Conservation (phyloP, 2,329 filamentous ascomycete genomes). For the Hypoxylon sp. region DNA sequence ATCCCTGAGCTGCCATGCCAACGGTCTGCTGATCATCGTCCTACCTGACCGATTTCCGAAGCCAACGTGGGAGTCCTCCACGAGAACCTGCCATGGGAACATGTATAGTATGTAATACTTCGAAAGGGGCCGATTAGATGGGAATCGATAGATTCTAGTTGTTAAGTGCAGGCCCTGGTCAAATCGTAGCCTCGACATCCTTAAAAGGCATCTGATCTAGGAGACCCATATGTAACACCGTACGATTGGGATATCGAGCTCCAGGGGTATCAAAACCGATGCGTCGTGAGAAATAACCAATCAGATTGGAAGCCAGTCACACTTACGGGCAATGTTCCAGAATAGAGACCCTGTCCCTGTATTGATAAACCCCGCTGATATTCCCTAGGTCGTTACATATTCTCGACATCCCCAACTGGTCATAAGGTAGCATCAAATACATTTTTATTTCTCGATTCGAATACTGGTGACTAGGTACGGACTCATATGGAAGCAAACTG, state of each 20-base stretch:
- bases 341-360: slow-evolving; percentile 30
- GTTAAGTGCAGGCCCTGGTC: slow-evolving; percentile 14
- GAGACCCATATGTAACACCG: slow-evolving; percentile 22
- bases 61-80: neutral
- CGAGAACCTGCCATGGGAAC: neutral
- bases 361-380: slow-evolving; percentile 31
- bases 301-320: slow-evolving; percentile 26
- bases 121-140: slow-evolving; percentile 26
- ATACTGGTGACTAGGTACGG: neutral
- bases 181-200: slow-evolving; percentile 28
- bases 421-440: slow-evolving; percentile 14
- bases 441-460: slow-evolving; percentile 5
- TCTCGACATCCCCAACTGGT: slow-evolving; percentile 13
- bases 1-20: slow-evolving; percentile 6
- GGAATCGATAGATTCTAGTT: slow-evolving; percentile 18
- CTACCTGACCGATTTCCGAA: neutral
- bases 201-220: slow-evolving; percentile 38
- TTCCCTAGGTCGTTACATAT: slow-evolving; percentile 26
- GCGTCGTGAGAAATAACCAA: slow-evolving; percentile 30
- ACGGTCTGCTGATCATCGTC: slow-evolving; percentile 1
- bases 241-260: slow-evolving; percentile 27
- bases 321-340: slow-evolving; percentile 33
- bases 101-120: slow-evolving; percentile 3
- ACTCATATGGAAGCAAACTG: slow-evolving; percentile 1
- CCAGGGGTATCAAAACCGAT: slow-evolving; percentile 35